Evolutionary conservation across 2,329 filamentous ascomycete genomes (phyloP), one percentile per base, ranked within the genome.

Genomic region (Cercospora sojina): DNA sequence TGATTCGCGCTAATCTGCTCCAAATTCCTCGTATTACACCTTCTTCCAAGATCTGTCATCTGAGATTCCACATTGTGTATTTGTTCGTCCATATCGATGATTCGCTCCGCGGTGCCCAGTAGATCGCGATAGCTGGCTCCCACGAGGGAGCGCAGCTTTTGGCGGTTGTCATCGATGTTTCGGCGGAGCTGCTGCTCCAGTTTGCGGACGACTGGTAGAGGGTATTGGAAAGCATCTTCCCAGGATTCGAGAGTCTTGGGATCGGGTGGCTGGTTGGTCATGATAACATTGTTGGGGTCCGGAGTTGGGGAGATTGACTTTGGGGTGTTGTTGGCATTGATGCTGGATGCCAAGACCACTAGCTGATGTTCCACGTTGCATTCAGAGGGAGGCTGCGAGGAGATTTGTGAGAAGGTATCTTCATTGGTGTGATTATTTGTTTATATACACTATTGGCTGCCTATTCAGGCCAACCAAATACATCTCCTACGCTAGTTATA

Each of bases 31-130:
- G 91, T 86, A 60, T 93, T 93, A 79, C 94, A 97, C 64, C 87
- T 86, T 49, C 86, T 86, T 55, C 92, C 91, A 81, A 97, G 90
- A 66, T 84, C 84, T 16, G 86, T 86, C 60, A 98, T 84, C 41
- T 88, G 86, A 5, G 83, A 81, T 78, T 97, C 92, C 16, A 92
- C 90, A 12, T 83, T 81, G 67, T 89, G 86, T 80, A 95, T 94
- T 76, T 94, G 88, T 43, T 80, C 80, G 71, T 92, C 90, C 92
- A 98, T 97, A 67, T 89, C 86, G 63, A 97, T 90, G 71, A 98
- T 98, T n/a, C 89, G 89, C 80, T 97, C 93, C 63, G 94, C 94
- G 0, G 94, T 97, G 61, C 91, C 91, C 27, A 98, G 87, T 8
- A 98, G 87, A 74, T 95, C 92, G 72, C 94, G 91, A 79, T 98